These are phyloP conservation scores for Sporothrix euskadiensis DNA, from an alignment of 2,329 filamentous ascomycete genomes.

Conservation along the genomic window DNA sequence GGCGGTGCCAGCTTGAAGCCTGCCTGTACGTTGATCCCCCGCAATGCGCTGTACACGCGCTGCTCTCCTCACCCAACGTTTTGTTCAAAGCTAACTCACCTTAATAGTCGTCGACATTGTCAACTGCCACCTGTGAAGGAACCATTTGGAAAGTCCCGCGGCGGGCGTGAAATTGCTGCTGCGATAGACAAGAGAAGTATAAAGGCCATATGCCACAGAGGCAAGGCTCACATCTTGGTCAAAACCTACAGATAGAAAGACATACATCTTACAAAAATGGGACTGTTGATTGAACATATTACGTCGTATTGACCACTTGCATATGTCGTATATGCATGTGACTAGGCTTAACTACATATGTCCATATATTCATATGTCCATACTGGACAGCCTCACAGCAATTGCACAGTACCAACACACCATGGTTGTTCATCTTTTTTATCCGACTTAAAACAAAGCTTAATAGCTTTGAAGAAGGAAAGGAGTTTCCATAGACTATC, in stretches of 20 bases:
- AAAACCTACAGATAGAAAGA: constrained; percentile 16
- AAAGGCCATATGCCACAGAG: neutral
- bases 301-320: neutral
- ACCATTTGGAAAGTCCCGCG: neutral
- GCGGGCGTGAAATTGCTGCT: neutral
- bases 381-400: neutral
- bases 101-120: constrained; percentile 60
- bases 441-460: too few relatives aligned
- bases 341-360: neutral
- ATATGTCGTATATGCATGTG: neutral
- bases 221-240: constrained; percentile 4
- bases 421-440: too few relatives aligned
- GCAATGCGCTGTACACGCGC: neutral
- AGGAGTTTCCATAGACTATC: too few relatives aligned
- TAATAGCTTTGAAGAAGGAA: too few relatives aligned
- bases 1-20: constrained; percentile 97
- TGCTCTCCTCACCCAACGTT: neutral
- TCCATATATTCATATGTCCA: neutral
- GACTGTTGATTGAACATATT: neutral
- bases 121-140: constrained; percentile 55
- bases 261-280: neutral
- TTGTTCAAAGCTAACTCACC: constrained; percentile 10
- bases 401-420: neutral
- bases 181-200: neutral
- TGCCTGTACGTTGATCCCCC: constrained; percentile 67